Base-by-base conservation (phyloP, 2,329 filamentous ascomycete species). In the Trichoderma brevicompactum region DNA sequence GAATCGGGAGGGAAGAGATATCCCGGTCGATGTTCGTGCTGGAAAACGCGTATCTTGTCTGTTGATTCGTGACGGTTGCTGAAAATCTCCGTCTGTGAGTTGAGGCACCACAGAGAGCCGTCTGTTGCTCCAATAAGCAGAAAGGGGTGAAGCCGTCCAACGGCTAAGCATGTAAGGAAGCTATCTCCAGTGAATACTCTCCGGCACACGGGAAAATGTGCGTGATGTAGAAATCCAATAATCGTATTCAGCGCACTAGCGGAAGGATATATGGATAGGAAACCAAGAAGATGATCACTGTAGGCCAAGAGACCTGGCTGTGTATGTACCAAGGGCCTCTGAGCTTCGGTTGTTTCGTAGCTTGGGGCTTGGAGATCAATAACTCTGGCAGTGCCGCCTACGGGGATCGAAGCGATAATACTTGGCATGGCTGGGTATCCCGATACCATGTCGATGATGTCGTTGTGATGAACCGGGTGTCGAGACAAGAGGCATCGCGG, bases 361-460 rank as follows among this genome's bases (percentile, higher is more conserved):
- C 80, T 83, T 1, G 85, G 85, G 28, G 80, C 78, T 23, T 78
- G 78, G 9, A 88, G 75, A 71, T 88, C 85, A 5, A 84, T 77
- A 9, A 87, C 72, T 23, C 82, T 83, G 23, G 81, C 75, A 23
- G 82, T 79, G 61, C 85, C 85, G 19, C 83, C 84, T 13, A 87
- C 77, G 0, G 85, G 85, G 4, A 80, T 78, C 1, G 85, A 85
- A 7, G 82, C 81, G n/a, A 87, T 76, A 8, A 86, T 72, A 68
- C 83, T 84, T 0, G 85, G 85, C 64, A 83, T 77, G 1, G 85
- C 84, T 4, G 85, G 85, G 68, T 85, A 87, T 19, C 80, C 84
- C 0, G 84, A 83, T 65, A 79, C 79, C 38, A 88, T 79, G 69
- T 87, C 83, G 66, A 87, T 78, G 4, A 87, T 77, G 61, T 80